Percentiles rank a stretch among this genome's conserved stretches.
These are phyloP conservation scores for Drechslerella dactyloides DNA, from an alignment of 2,329 filamentous ascomycete species.

Conservation along the genomic window DNA sequence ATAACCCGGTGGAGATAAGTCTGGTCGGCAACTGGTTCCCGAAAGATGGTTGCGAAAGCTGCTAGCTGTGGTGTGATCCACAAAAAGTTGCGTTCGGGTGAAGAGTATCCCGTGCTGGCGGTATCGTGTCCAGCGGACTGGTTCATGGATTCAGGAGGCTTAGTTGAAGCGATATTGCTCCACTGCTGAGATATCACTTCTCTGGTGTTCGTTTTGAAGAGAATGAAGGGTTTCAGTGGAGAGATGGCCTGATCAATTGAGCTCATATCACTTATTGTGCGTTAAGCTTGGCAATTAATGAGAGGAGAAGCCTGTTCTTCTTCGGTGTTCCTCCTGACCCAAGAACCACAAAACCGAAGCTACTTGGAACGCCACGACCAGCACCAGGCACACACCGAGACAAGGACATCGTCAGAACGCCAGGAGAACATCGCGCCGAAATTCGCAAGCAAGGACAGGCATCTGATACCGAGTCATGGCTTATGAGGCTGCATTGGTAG, in stretches of 20 bases:
- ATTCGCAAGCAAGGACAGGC: conserved; percentile 24
- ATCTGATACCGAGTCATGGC: not conserved
- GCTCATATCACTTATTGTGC: not conserved
- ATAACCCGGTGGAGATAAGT: not conserved
- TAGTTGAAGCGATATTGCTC: conserved; percentile 24
- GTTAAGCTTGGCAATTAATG: not conserved
- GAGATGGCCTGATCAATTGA: not conserved
- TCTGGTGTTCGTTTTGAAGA: conserved; percentile 17
- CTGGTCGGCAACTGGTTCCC: not conserved
- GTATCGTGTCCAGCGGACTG: conserved; percentile 43
- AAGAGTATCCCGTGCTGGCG: conserved; percentile 45
- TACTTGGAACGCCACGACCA: not conserved
- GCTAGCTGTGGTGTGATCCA: conserved; percentile 39
- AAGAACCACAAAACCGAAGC: not conserved
- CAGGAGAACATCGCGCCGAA: not conserved
- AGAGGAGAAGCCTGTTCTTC: not conserved
- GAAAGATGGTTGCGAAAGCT: not conserved
- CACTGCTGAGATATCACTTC: conserved; percentile 2
- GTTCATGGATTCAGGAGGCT: conserved; percentile 49
- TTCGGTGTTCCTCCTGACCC: not conserved
- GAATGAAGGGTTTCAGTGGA: conserved; percentile 28
- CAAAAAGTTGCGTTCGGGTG: conserved; percentile 24
- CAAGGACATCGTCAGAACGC: not conserved
- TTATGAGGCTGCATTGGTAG: not conserved
- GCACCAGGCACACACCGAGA: not conserved